These are phyloP conservation scores for Russula vinacea DNA, from an alignment of 768 basidiomycete species.

Conservation along the genomic window DNA sequence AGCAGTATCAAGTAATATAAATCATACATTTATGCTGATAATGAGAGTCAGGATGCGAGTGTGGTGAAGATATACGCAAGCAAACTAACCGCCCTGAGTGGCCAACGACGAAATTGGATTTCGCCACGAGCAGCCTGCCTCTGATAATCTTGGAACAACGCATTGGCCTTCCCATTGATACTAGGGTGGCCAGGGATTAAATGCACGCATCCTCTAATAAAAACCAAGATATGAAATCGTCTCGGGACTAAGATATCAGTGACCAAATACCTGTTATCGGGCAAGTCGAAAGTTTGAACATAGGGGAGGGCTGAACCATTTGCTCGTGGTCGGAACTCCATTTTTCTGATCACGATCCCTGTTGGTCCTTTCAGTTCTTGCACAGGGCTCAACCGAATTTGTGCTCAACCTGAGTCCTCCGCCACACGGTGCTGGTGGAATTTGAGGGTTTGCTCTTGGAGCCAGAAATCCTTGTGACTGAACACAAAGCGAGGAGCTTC, in stretches of 20 bases:
- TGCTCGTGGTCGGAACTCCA: slow-evolving; percentile 18
- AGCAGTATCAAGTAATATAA: neutral
- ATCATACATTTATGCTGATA: slow-evolving; percentile 68
- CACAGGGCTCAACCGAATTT: too few species aligned
- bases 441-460: slow-evolving; percentile 21
- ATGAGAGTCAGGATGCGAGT: slow-evolving; percentile 16
- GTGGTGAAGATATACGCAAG: neutral
- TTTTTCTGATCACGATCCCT: slow-evolving; percentile 28
- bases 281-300: slow-evolving; percentile 47
- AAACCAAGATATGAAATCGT: neutral
- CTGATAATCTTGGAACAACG: slow-evolving; percentile 65
- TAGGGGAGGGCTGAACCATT: slow-evolving; percentile 32
- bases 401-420: slow-evolving; percentile 29
- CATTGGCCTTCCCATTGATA: slow-evolving; percentile 46
- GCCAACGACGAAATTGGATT: slow-evolving; percentile 68
- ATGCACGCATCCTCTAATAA: slow-evolving; percentile 59
- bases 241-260: neutral
- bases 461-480: slow-evolving; percentile 27
- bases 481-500: slow-evolving; percentile 13
- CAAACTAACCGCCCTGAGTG: slow-evolving; percentile 56
- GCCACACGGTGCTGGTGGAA: slow-evolving; percentile 24
- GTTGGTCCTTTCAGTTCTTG: slow-evolving; percentile 4
- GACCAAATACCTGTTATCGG: slow-evolving; percentile 27
- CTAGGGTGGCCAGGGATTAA: slow-evolving; percentile 45
- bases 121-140: slow-evolving; percentile 53